phyloP scores from a whole-genome alignment of 768 basidiomycete genomes.

The Amanita jacksonii region DNA sequence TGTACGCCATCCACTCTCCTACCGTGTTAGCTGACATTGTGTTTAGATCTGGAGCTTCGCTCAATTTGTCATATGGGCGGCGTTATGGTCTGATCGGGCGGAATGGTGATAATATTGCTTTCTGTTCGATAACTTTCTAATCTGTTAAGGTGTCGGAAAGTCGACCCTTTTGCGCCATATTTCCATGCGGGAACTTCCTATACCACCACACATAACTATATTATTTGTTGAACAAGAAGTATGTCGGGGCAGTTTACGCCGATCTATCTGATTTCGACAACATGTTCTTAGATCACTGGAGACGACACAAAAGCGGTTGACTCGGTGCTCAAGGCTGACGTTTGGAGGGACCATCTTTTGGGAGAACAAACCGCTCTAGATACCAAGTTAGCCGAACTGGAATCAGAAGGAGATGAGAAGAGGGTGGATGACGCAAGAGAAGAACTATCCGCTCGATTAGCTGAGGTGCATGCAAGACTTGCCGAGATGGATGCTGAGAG shows the following conservation, averaged over 20 bases:
- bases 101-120: constrained; percentile 41
- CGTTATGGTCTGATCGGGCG: constrained; percentile 90
- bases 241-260: neutral
- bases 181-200: constrained; percentile 88
- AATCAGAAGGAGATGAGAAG: constrained; percentile 67
- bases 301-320: constrained; percentile 90
- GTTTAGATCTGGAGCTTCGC: constrained; percentile 67
- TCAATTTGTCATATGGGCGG: constrained; percentile 83
- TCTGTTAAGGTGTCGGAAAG: constrained; percentile 74
- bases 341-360: constrained; percentile 90
- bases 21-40: constrained; percentile 4
- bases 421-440: constrained; percentile 80
- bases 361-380: constrained; percentile 79
- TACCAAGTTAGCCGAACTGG: constrained; percentile 59
- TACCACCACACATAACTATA: constrained; percentile 92
- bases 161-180: constrained; percentile 92
- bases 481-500: constrained; percentile 99
- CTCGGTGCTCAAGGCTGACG: constrained; percentile 98
- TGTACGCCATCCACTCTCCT: constrained; percentile 34
- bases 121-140: neutral
- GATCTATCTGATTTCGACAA: constrained; percentile 1
- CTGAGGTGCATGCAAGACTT: constrained; percentile 82
- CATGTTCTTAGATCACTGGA: constrained; percentile 59
- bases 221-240: constrained; percentile 98
- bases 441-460: constrained; percentile 69